These are phyloP conservation scores for Boletus smithii DNA, from an alignment of 1,284 basidiomycete species.

Conservation along the genomic window DNA sequence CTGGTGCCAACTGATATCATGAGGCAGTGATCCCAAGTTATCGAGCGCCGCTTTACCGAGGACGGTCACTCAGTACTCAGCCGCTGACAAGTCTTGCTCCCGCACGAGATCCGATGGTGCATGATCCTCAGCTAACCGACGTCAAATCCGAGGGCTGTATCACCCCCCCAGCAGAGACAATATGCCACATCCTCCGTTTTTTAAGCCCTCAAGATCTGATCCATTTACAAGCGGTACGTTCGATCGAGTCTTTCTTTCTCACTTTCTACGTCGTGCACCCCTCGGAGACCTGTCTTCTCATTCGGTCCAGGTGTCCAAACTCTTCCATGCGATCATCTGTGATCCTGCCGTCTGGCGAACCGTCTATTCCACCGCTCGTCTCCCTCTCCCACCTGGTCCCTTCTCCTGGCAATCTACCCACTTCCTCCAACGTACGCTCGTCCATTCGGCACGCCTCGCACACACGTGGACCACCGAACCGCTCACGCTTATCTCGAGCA, in stretches of 20 bases:
- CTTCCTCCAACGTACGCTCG: conserved; percentile 17
- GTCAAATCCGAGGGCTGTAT: not conserved
- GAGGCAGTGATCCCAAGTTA: too few relatives aligned
- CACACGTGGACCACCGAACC: conserved; percentile 16
- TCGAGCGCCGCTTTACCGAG: not conserved
- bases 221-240: conserved; percentile 16
- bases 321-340: conserved; percentile 10
- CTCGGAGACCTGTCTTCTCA: too few relatives aligned
- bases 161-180: conserved; percentile 18
- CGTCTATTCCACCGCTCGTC: conserved; percentile 8
- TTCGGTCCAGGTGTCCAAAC: conserved; percentile 20
- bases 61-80: too few relatives aligned
- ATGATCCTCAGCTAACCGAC: not conserved
- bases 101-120: conserved; percentile 9
- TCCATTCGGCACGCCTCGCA: conserved; percentile 17
- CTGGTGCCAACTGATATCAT: too few relatives aligned
- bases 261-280: not conserved
- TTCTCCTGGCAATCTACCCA: conserved; percentile 19
- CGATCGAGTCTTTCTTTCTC: not conserved
- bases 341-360: conserved; percentile 18
- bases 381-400: conserved; percentile 21
- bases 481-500: conserved; percentile 6
- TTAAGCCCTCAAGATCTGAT: conserved; percentile 16
- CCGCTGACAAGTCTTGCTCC: too few relatives aligned
- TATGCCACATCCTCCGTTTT: conserved; percentile 12